Percentiles rank a stretch among this genome's conserved stretches.
Evolutionary conservation across 257 asterid genomes (phyloP).

Genomic region (Solanum stenotomum): DNA sequence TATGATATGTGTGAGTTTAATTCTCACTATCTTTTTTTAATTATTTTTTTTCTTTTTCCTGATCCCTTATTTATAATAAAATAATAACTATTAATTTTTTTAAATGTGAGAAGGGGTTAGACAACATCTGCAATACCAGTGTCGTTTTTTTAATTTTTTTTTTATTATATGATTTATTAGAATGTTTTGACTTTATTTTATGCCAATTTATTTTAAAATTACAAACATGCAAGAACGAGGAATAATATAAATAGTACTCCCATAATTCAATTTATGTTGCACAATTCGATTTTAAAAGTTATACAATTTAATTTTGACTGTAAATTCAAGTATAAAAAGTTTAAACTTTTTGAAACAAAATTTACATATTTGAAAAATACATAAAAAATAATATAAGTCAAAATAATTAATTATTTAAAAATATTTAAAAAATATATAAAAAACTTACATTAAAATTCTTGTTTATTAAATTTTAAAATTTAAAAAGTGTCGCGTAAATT

Average conservation of each 20-base stretch:
- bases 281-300: no score
- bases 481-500: neutral
- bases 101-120: neutral
- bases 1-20: neutral
- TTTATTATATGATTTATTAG: neutral
- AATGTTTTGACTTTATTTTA: neutral
- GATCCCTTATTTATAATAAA: neutral
- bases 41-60: neutral
- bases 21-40: neutral
- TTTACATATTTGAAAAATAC: rapidly evolving
- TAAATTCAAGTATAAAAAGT: no score
- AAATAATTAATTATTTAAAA: no score
- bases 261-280: no score
- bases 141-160: no score
- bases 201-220: neutral
- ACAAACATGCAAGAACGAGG: neutral
- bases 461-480: neutral
- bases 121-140: neutral
- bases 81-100: neutral
- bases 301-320: no score
- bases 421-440: neutral
- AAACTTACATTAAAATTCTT: no score
- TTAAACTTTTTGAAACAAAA: rapidly evolving
- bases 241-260: neutral
- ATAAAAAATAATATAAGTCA: no score